These are phyloP conservation scores for Bipolaris victoriae DNA, from an alignment of 2,329 filamentous ascomycete species.

Conservation along the genomic window DNA sequence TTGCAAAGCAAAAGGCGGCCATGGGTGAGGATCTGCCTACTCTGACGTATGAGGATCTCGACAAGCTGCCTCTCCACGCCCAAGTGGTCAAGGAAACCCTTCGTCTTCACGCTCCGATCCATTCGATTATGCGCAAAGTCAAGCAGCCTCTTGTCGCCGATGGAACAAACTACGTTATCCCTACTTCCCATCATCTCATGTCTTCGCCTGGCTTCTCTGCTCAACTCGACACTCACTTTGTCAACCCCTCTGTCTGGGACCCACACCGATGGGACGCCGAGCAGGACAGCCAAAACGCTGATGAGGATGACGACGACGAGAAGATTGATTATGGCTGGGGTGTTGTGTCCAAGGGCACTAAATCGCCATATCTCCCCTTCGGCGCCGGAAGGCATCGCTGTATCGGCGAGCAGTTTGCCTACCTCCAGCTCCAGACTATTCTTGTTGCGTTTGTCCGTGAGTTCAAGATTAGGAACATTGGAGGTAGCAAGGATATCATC, in stretches of 20 bases:
- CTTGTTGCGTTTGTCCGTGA: constrained; percentile 74
- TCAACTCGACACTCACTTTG: constrained; percentile 75
- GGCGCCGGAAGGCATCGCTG: constrained; percentile 91
- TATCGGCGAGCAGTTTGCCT: constrained; percentile 96
- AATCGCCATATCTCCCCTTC: constrained; percentile 91
- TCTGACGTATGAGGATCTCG: constrained; percentile 77
- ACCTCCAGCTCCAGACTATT: constrained; percentile 88
- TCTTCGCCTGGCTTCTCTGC: constrained; percentile 84
- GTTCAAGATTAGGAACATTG: constrained; percentile 79
- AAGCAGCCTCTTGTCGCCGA: constrained; percentile 85
- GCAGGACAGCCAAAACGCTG: constrained; percentile 53
- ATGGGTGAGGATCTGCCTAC: constrained; percentile 77
- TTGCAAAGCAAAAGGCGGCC: constrained; percentile 76
- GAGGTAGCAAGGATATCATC: constrained; percentile 72
- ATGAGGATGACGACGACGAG: constrained; percentile 67
- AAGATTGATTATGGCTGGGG: constrained; percentile 95
- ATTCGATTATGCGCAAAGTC: constrained; percentile 92
- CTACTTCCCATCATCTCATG: constrained; percentile 79
- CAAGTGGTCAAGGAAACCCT: constrained; percentile 92
- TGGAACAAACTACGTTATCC: constrained; percentile 82
- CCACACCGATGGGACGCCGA: constrained; percentile 86
- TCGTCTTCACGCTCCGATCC: constrained; percentile 88
- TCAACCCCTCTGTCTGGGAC: constrained; percentile 82
- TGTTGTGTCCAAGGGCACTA: constrained; percentile 86
- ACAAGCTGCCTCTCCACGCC: constrained; percentile 79